A percentile compares a stretch with the other conserved stretches of the same genome.
phyloP scores from a whole-genome alignment of 73 alveolate genomes.

The Blepharisma japonicum region DNA sequence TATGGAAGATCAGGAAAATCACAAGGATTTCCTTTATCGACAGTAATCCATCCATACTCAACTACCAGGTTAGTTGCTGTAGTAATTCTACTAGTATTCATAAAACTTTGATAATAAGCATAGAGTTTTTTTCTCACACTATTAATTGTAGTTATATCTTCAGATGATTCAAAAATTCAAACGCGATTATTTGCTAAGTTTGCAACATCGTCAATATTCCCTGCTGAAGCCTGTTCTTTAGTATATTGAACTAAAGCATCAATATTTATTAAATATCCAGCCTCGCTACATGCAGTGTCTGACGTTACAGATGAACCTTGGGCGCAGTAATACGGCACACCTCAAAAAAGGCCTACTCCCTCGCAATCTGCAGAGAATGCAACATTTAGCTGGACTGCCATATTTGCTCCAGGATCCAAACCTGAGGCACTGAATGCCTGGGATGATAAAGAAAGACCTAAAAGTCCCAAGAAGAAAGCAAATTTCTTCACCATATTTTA shows the following conservation, averaged over 20 bases:
- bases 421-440: too few relatives aligned
- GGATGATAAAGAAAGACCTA: too few relatives aligned
- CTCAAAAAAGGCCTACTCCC: constrained; percentile 59
- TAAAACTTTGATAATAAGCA: background rate
- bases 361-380: constrained; percentile 36
- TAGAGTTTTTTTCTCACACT: constrained; percentile 31
- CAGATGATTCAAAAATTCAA: constrained; percentile 36
- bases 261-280: constrained; percentile 10
- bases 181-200: constrained; percentile 34
- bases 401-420: constrained; percentile 49
- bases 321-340: constrained; percentile 58
- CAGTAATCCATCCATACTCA: constrained; percentile 51
- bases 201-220: constrained; percentile 29
- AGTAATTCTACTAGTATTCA: background rate
- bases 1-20: constrained; percentile 39
- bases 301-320: constrained; percentile 17
- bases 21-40: constrained; percentile 39
- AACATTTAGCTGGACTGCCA: constrained; percentile 56
- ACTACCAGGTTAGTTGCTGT: constrained; percentile 18
- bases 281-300: constrained; percentile 27
- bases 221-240: constrained; percentile 27
- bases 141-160: constrained; percentile 11
- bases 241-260: constrained; percentile 16
- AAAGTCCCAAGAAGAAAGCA: too few relatives aligned
- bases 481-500: too few relatives aligned